Evolutionary conservation across 345 rosid species (phyloP).

Genomic region (Lepidium didymum): DNA sequence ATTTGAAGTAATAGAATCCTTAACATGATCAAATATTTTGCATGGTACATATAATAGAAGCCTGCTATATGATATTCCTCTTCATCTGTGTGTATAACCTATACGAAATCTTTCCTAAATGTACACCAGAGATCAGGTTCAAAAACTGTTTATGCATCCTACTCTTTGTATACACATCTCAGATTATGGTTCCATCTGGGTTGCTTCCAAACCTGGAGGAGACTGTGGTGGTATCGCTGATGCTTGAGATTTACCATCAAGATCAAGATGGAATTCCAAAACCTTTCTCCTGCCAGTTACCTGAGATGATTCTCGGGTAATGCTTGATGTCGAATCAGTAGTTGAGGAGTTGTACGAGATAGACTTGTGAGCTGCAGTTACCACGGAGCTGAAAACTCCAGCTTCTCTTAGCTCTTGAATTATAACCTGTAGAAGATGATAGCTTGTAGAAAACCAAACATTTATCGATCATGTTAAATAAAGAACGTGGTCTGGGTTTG

Average conservation of each 20-base stretch:
- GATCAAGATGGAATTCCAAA: constrained; percentile 15
- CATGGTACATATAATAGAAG: not conserved
- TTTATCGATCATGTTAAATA: not conserved
- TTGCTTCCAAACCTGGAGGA: constrained; percentile 28
- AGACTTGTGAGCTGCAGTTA: constrained; percentile 29
- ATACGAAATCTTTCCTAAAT: constrained; percentile 9
- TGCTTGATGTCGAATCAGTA: not conserved
- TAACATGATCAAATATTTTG: constrained; percentile 4
- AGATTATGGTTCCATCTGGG: not conserved
- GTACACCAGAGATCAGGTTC: constrained; percentile 25
- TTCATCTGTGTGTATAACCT: constrained; percentile 27
- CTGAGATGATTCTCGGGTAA: constrained; percentile 19
- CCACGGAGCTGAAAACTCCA: constrained; percentile 55
- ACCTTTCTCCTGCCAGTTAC: constrained; percentile 17
- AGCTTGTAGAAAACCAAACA: constrained; percentile 19
- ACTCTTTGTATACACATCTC: not conserved
- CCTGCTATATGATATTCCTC: constrained; percentile 3
- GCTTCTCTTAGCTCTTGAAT: constrained; percentile 76
- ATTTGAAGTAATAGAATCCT: constrained; percentile 1
- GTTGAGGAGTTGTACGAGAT: constrained; percentile 9
- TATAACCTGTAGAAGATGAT: constrained; percentile 43
- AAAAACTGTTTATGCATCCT: not conserved
- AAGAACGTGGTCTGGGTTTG: not conserved
- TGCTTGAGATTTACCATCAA: constrained; percentile 3
- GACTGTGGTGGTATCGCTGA: constrained; percentile 22